Evolutionary conservation across 2,329 filamentous ascomycete species (phyloP).

Genomic region (Sporothrix schenckii): DNA sequence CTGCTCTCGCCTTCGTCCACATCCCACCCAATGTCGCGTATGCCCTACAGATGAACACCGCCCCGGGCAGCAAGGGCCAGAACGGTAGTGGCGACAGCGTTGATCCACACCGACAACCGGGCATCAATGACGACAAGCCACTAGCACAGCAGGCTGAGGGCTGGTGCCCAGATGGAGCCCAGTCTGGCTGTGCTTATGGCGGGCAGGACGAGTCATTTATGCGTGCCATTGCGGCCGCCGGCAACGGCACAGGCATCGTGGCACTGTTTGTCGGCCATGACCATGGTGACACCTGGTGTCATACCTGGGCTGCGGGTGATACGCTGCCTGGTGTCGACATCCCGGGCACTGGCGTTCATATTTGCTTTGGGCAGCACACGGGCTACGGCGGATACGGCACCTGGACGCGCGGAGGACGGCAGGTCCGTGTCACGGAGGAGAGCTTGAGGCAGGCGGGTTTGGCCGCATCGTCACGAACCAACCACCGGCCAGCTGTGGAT

Average conservation of each 20-base stretch:
- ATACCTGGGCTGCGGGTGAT: slow-evolving; percentile 41
- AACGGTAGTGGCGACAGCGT: slow-evolving; percentile 29
- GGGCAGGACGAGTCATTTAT: slow-evolving; percentile 60
- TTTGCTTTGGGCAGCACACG: slow-evolving; percentile 62
- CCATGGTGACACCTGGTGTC: slow-evolving; percentile 59
- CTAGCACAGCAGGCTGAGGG: slow-evolving; percentile 43
- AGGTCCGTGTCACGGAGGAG: slow-evolving; percentile 34
- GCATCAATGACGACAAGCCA: slow-evolving; percentile 43
- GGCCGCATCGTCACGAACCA: background rate
- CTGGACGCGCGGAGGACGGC: slow-evolving; percentile 60
- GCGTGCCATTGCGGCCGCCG: slow-evolving; percentile 54
- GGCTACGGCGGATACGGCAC: slow-evolving; percentile 71
- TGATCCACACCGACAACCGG: slow-evolving; percentile 41
- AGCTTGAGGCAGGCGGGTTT: slow-evolving; percentile 32
- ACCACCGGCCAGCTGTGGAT: slow-evolving; percentile 42
- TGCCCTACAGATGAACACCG: slow-evolving; percentile 38
- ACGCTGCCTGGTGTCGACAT: slow-evolving; percentile 38
- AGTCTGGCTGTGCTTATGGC: slow-evolving; percentile 43
- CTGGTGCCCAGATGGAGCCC: slow-evolving; percentile 41
- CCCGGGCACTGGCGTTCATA: slow-evolving; percentile 44
- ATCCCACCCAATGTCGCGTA: slow-evolving; percentile 47
- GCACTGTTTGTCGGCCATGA: slow-evolving; percentile 63
- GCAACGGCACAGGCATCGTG: slow-evolving; percentile 54
- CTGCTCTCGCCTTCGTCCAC: slow-evolving; percentile 55
- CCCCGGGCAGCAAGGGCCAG: slow-evolving; percentile 23